phyloP scores from a whole-genome alignment of 345 rosid genomes.

The Boechera divaricarpa region DNA sequence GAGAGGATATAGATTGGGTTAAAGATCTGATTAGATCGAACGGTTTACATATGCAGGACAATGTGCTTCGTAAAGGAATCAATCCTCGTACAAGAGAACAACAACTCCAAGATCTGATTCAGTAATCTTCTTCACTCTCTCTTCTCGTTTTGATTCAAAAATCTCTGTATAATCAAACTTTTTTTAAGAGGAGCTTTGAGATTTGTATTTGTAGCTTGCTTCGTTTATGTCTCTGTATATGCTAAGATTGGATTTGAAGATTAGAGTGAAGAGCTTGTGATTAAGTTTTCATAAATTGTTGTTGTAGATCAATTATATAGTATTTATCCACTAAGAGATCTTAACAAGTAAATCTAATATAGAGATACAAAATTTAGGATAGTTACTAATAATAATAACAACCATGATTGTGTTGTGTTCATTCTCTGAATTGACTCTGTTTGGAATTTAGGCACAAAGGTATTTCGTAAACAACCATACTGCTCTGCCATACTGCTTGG shows the following conservation, averaged over 20 bases:
- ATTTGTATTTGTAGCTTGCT: neutral
- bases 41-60: conserved; percentile 85
- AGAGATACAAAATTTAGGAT: neutral
- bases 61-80: conserved; percentile 87
- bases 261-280: too few relatives aligned
- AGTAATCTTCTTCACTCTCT: conserved; percentile 46
- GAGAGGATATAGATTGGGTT: conserved; percentile 80
- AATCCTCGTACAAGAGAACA: conserved; percentile 91
- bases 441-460: conserved; percentile 70
- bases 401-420: neutral
- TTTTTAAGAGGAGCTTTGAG: neutral
- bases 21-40: conserved; percentile 76
- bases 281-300: too few relatives aligned
- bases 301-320: too few relatives aligned
- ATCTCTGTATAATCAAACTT: neutral
- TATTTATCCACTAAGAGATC: too few relatives aligned
- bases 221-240: neutral
- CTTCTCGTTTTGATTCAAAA: neutral
- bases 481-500: too few relatives aligned
- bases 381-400: too few relatives aligned
- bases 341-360: too few relatives aligned
- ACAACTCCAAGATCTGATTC: conserved; percentile 74
- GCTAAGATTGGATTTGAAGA: too few relatives aligned
- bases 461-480: conserved; percentile 51
- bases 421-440: neutral